Conservation (phyloP, 345 rosid species). For the Eucalyptus cladocalyx region DNA sequence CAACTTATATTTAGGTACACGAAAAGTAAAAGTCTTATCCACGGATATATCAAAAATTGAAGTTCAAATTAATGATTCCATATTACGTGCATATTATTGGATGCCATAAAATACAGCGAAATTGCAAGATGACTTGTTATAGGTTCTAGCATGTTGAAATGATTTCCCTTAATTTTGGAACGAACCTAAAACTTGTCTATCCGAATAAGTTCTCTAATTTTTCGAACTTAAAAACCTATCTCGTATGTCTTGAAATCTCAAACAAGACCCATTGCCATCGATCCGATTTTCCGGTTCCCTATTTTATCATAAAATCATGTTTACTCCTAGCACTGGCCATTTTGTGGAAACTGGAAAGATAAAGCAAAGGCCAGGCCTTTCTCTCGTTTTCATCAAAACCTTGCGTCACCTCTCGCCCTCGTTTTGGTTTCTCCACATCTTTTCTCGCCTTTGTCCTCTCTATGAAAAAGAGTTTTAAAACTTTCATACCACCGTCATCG, state of each 20-base stretch:
- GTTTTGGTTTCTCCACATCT: not conserved
- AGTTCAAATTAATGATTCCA: not conserved
- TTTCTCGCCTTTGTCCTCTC: not conserved
- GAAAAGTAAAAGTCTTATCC: not conserved
- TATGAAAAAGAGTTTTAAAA: not conserved
- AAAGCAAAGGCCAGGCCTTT: not conserved
- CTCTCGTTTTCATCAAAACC: not conserved
- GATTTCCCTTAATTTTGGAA: not conserved
- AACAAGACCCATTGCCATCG: no score
- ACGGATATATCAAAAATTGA: no score
- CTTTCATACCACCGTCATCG: not conserved
- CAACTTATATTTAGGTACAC: no score
- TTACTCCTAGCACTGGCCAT: not conserved
- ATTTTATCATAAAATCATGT: no score
- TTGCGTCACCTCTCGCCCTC: not conserved
- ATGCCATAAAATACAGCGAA: no score
- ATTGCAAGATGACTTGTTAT: no score
- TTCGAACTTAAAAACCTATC: not conserved
- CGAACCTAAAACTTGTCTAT: no score
- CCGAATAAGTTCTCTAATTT: not conserved
- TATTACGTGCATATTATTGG: no score
- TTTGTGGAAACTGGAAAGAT: not conserved
- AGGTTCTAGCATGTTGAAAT: no score
- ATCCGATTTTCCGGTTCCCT: no score
- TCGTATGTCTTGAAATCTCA: not conserved